Base-by-base conservation (phyloP, 371 early-diverging fungal species). In the Rhizopus arrhizus region DNA sequence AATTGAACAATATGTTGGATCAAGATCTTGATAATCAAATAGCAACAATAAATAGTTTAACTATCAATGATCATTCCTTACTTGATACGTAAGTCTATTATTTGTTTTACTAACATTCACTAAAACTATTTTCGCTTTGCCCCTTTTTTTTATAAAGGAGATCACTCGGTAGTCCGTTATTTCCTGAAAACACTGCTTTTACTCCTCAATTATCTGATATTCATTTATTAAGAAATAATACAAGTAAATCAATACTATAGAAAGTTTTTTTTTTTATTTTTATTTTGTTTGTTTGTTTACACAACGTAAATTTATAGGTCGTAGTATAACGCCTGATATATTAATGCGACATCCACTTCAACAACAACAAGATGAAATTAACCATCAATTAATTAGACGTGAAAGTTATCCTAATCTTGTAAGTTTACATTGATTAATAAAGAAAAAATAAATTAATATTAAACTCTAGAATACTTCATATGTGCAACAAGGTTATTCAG, bases 331-430 rank as follows among this genome's bases (percentile, higher is more conserved):
- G 16, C 63, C 51, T 59, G 55, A 40, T 60, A 59, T 59, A 59
- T 68, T 56, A 59, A 51, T 8, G 40, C 47, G 41, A 52, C 60
- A 15, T 56, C 56, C 36, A 56, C 50, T 54, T 54, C 55, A 47
- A 49, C 55, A 31, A 59, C 55, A 47, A 41, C 55, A 31, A 47
- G 45, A 56, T 33, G 47, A 29, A 47, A 16, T 47, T 12, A 48
- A 29, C 16, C 63, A 60, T 46, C 52, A 62, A 41, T 53, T 74
- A 33, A 61, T 64, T 5, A 60, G 75, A 38, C 69, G 75, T 50
- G 75, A 75, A 56, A 75, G 75, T 31, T 72, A 66, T 45, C 75
- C 75, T n/a, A 71, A 71, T 50, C 48, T 72, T 51, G 75, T 72
- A 71, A 52, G 64, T 49, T 6, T 36, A 16, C 12, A 58, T 15